A percentile compares a stretch with the other conserved stretches of the same genome.
phyloP scores from a whole-genome alignment of 495 filamentous ascomycete genomes.

The Penicilliopsis zonata region DNA sequence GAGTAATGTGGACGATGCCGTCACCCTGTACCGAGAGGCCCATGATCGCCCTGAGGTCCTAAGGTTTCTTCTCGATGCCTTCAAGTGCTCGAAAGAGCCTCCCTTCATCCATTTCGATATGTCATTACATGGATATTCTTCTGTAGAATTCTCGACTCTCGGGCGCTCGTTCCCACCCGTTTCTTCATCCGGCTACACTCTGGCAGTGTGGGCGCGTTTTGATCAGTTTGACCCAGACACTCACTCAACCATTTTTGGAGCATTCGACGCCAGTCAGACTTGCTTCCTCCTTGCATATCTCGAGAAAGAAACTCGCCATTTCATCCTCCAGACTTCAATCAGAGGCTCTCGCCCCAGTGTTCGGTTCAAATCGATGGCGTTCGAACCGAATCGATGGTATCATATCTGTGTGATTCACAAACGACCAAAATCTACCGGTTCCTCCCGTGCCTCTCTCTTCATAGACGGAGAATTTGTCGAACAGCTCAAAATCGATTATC shows the following conservation, averaged over 20 bases:
- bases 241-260: conserved; percentile 92
- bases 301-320: conserved; percentile 86
- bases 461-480: conserved; percentile 90
- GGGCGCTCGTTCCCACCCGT: conserved; percentile 72
- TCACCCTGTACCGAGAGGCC: conserved; percentile 59
- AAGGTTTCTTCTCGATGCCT: conserved; percentile 60
- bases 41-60: conserved; percentile 47
- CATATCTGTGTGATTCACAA: conserved; percentile 81
- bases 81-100: conserved; percentile 61
- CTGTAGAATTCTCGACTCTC: conserved; percentile 74
- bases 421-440: conserved; percentile 57
- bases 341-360: conserved; percentile 78
- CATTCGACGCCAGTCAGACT: conserved; percentile 82
- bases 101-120: conserved; percentile 91
- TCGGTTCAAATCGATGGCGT: conserved; percentile 73
- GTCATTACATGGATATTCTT: conserved; percentile 73
- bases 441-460: conserved; percentile 78
- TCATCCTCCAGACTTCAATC: conserved; percentile 94
- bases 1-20: conserved; percentile 63
- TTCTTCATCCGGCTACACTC: conserved; percentile 71
- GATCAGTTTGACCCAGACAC: conserved; percentile 72
- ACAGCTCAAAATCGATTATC: conserved; percentile 81
- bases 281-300: conserved; percentile 92
- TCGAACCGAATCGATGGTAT: conserved; percentile 73
- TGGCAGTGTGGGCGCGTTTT: conserved; percentile 77